phyloP scores from a whole-genome alignment of 73 alveolate genomes.

The Tetrahymena thermophila region DNA sequence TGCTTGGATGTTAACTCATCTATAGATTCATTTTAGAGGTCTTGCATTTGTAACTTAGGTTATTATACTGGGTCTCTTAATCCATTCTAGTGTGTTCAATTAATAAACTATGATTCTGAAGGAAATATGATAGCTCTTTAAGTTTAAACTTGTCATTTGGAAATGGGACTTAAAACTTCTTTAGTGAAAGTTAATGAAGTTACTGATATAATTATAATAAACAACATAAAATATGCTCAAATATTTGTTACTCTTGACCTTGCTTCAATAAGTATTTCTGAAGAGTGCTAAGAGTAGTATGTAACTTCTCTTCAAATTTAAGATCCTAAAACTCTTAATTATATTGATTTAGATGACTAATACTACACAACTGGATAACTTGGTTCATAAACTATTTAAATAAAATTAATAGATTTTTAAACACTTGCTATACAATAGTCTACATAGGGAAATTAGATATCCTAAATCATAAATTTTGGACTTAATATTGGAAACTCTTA shows the following conservation, averaged over 20 bases:
- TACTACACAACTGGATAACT: not conserved
- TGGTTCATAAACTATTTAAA: not conserved
- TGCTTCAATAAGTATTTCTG: not conserved
- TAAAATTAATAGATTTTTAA: not conserved
- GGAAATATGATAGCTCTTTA: not conserved
- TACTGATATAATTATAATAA: not conserved
- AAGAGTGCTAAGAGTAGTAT: not conserved
- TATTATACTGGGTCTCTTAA: not conserved
- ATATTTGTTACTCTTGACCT: not conserved
- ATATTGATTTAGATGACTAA: not conserved
- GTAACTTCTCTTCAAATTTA: not conserved
- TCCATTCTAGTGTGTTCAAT: not conserved
- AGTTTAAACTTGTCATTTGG: not conserved
- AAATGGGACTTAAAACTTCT: not conserved
- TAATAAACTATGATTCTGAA: not conserved
- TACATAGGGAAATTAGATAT: not conserved
- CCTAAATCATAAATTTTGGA: not conserved
- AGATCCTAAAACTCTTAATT: not conserved
- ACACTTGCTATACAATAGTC: not conserved
- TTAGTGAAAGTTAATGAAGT: not conserved
- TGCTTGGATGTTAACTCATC: not conserved
- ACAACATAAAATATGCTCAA: not conserved
- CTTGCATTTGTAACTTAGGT: not conserved
- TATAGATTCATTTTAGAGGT: not conserved
- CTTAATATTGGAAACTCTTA: not conserved